These are phyloP conservation scores for Starmerella bombicola DNA, from an alignment of 805 yeast genomes.

Conservation along the genomic window DNA sequence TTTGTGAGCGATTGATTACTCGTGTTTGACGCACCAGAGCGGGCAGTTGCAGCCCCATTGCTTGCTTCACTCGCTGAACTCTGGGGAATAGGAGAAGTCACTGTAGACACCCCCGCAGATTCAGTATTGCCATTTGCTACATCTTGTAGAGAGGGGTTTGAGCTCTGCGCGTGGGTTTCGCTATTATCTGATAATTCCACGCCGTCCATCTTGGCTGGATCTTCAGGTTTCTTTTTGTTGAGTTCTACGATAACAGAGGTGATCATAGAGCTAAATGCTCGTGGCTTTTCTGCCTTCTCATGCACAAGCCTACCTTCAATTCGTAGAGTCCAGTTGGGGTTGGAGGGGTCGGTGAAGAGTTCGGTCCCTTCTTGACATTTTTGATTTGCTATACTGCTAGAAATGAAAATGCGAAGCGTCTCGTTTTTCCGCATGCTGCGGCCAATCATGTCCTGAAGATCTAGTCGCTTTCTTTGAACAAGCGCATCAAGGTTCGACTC, in stretches of 20 bases:
- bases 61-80: background rate
- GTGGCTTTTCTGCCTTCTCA: conserved; percentile 40
- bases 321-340: conserved; percentile 58
- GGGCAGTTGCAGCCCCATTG: background rate
- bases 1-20: background rate
- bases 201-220: conserved; percentile 17
- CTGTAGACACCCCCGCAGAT: background rate
- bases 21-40: background rate
- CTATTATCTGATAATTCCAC: background rate
- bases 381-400: conserved; percentile 73
- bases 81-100: background rate
- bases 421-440: conserved; percentile 41
- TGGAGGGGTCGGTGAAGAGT: conserved; percentile 19
- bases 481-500: conserved; percentile 72
- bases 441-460: conserved; percentile 58
- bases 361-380: conserved; percentile 56
- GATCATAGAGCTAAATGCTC: conserved; percentile 65
- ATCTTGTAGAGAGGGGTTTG: background rate
- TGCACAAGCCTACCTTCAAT: conserved; percentile 72
- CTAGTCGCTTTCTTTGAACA: conserved; percentile 70
- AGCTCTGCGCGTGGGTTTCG: background rate
- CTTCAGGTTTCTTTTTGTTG: conserved; percentile 17
- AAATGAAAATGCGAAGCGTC: conserved; percentile 63
- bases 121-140: background rate
- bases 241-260: conserved; percentile 78